Evolutionary conservation across 495 filamentous ascomycete genomes (phyloP), one percentile per base, ranked within the genome.

Genomic region (Neurospora sp.): DNA sequence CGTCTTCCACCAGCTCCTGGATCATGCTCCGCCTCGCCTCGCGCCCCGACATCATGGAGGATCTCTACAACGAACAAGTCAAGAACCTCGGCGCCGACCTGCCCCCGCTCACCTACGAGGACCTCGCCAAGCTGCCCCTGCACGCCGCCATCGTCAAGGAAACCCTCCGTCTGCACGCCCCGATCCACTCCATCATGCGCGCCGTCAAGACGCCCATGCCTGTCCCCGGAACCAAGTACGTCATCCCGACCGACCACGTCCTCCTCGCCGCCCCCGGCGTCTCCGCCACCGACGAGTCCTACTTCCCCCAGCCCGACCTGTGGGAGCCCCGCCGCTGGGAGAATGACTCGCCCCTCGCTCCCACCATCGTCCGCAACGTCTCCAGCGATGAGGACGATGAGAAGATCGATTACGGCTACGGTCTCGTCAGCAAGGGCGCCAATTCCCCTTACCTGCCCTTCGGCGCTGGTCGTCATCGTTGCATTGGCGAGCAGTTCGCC

Each of bases 401-500:
- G 81, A 91, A 90, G 77, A 83, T 94, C 40, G 94, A 98, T 77
- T 98, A 98, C 77, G 96, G 95, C 39, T 98, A 97, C 80, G 96
- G 95, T n/a, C 83, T 94, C 39, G 89, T 97, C 70, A 92, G 88
- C 81, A 97, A 97, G 84, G 95, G 96, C 27, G 89, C 93, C 6
- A 84, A 83, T 38, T 94, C 90, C 68, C 94, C 96, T 2, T 99
- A 98, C 82, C 86, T 99, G 20, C 96, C 96, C 0, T 99, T 99
- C 78, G 96, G 96, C 3, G 96, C 94, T 1, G 96, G 96, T 6
- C 85, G 96, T 70, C 96, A 99, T 82, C 83, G 96, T 10, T 99
- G 96, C 81, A 98, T 99, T 77, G 96, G 96, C 68, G 96, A 98
- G 83, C 94, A 97, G 77, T 99, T 98, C 79, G 96, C 96, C 71